phyloP scores from a whole-genome alignment of 768 basidiomycete species.

The Boletus fagicola region DNA sequence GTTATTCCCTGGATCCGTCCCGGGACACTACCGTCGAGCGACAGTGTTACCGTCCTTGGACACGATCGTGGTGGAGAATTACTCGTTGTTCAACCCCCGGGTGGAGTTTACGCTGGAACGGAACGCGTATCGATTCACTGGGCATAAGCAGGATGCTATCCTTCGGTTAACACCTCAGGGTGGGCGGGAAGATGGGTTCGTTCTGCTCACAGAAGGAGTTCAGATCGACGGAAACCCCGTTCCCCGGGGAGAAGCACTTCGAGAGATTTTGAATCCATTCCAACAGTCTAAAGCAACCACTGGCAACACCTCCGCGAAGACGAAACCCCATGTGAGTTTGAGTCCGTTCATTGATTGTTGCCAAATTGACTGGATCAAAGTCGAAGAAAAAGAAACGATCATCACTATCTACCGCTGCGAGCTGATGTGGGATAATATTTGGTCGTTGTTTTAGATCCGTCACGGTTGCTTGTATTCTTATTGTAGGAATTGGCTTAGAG shows the following conservation, averaged over 20 bases:
- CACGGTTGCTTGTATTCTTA: neutral
- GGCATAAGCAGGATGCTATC: constrained; percentile 19
- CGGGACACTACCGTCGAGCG: constrained; percentile 20
- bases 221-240: constrained; percentile 25
- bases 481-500: neutral
- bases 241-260: constrained; percentile 20
- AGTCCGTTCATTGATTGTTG: neutral
- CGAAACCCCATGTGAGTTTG: constrained; percentile 18
- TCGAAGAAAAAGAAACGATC: constrained; percentile 19
- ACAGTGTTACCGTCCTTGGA: constrained; percentile 23
- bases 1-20: constrained; percentile 29
- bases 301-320: constrained; percentile 5
- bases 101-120: constrained; percentile 27
- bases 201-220: constrained; percentile 25
- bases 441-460: neutral
- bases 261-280: constrained; percentile 22
- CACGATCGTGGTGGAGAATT: constrained; percentile 27
- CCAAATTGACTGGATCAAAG: constrained; percentile 10
- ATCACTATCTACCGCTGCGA: neutral
- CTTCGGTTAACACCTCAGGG: constrained; percentile 18
- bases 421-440: constrained; percentile 8
- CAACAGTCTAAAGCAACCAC: neutral
- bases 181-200: constrained; percentile 21
- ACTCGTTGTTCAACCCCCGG: constrained; percentile 20
- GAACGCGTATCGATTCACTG: constrained; percentile 21